A percentile compares a stretch with the other conserved stretches of the same genome.
Conservation (phyloP, 768 basidiomycete genomes). For the Lentinula sp. region DNA sequence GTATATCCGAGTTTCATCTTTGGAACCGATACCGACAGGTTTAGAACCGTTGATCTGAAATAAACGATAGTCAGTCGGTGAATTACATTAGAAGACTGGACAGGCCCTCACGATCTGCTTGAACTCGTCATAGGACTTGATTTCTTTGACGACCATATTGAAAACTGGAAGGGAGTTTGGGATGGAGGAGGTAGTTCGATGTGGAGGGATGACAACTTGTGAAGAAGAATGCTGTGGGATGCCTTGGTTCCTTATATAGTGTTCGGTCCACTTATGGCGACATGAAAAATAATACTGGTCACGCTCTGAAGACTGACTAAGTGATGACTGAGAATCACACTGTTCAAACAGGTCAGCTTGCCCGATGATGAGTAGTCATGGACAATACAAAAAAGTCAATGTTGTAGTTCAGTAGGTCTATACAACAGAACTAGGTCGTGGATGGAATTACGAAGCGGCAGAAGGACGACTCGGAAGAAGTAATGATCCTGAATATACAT, state of each 20-base stretch:
- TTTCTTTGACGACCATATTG: slow-evolving; percentile 32
- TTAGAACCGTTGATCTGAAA: slow-evolving; percentile 40
- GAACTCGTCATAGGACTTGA: slow-evolving; percentile 33
- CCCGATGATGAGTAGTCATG: not conserved
- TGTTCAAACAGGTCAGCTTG: not conserved
- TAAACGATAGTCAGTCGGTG: not conserved
- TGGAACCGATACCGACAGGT: slow-evolving; percentile 3
- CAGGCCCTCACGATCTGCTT: slow-evolving; percentile 33
- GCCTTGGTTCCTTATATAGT: not conserved
- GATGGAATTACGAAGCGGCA: not conserved
- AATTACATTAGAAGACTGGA: not conserved
- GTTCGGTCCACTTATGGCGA: not conserved
- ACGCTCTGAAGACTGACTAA: not conserved
- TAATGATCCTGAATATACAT: not conserved
- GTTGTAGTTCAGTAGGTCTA: not conserved
- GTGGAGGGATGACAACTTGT: not conserved
- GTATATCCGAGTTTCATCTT: not conserved
- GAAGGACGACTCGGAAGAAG: not conserved
- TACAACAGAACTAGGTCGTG: not conserved
- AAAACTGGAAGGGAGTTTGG: not conserved
- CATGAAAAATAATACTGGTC: not conserved
- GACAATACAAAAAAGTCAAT: too few relatives aligned
- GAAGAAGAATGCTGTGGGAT: not conserved
- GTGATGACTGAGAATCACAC: not conserved
- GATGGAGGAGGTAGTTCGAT: not conserved